A percentile compares a stretch with the other conserved stretches of the same genome.
These are phyloP conservation scores for Lodderomyces metapsilosis DNA, from an alignment of 1,139 yeast genomes.

Conservation along the genomic window DNA sequence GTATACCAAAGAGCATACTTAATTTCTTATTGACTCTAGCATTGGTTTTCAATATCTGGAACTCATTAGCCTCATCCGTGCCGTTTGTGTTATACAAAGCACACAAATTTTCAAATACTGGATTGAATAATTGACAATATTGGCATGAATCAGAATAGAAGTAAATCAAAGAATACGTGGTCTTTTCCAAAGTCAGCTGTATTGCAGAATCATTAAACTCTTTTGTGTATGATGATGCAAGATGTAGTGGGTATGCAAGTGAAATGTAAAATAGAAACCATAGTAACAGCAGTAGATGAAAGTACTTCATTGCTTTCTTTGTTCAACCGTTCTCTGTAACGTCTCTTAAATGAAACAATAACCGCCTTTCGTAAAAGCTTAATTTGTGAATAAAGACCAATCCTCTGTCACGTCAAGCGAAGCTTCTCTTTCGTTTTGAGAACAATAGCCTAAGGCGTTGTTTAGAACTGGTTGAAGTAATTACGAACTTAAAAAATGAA, in stretches of 20 bases:
- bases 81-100: constrained; percentile 23
- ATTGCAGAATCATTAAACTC: constrained; percentile 21
- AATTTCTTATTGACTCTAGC: constrained; percentile 24
- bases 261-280: not conserved
- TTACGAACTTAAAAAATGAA: not conserved
- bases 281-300: not conserved
- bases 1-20: constrained; percentile 25
- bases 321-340: not conserved
- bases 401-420: not conserved
- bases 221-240: constrained; percentile 11
- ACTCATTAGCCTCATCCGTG: constrained; percentile 7
- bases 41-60: constrained; percentile 35
- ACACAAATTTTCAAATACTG: constrained; percentile 35
- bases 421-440: not conserved
- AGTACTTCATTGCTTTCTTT: constrained; percentile 5
- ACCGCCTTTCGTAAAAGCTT: not conserved
- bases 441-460: not conserved
- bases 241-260: not conserved
- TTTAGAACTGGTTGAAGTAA: not conserved
- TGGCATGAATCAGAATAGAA: constrained; percentile 39
- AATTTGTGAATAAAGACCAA: not conserved
- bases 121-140: constrained; percentile 36
- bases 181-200: constrained; percentile 18
- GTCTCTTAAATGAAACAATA: not conserved
- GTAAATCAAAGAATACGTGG: constrained; percentile 39